Conservation (phyloP, 2,329 filamentous ascomycete genomes). For the Paradendryphiella salina region DNA sequence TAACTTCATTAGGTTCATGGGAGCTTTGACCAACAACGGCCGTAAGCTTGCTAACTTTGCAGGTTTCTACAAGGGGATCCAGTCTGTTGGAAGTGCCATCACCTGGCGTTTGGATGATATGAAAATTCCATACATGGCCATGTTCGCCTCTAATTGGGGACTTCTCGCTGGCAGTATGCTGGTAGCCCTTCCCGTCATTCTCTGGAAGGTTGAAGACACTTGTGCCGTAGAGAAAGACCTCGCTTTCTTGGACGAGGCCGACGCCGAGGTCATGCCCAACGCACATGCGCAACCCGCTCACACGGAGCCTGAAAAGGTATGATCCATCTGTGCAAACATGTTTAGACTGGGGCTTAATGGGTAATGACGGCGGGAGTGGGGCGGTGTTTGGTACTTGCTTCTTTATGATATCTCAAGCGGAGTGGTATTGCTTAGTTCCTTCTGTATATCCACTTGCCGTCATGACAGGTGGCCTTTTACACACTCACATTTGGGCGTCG, state of each 20-base stretch:
- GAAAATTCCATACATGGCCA: constrained; percentile 65
- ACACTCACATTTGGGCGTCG: constrained; percentile 16
- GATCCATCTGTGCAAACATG: constrained; percentile 7
- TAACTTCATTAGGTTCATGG: constrained; percentile 61
- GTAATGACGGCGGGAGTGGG: constrained; percentile 16
- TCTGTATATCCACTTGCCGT: constrained; percentile 30
- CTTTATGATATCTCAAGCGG: constrained; percentile 27
- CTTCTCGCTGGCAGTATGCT: constrained; percentile 74
- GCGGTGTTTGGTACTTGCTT: constrained; percentile 14
- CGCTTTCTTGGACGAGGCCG: constrained; percentile 80
- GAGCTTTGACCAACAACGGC: constrained; percentile 86
- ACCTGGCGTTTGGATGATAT: constrained; percentile 70
- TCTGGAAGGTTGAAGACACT: constrained; percentile 78
- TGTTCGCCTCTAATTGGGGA: constrained; percentile 77
- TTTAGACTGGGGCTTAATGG: constrained; percentile 12
- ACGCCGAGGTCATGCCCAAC: constrained; percentile 64
- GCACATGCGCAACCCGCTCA: constrained; percentile 17
- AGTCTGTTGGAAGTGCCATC: constrained; percentile 81
- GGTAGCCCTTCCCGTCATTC: constrained; percentile 77
- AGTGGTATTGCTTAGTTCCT: constrained; percentile 16
- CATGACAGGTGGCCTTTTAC: constrained; percentile 21
- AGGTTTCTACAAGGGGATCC: constrained; percentile 87
- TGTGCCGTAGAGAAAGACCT: constrained; percentile 80
- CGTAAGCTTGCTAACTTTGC: constrained; percentile 91
- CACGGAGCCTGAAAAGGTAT: constrained; percentile 38